phyloP scores from a whole-genome alignment of 2,329 filamentous ascomycete species.

The Exophiala bonariae region DNA sequence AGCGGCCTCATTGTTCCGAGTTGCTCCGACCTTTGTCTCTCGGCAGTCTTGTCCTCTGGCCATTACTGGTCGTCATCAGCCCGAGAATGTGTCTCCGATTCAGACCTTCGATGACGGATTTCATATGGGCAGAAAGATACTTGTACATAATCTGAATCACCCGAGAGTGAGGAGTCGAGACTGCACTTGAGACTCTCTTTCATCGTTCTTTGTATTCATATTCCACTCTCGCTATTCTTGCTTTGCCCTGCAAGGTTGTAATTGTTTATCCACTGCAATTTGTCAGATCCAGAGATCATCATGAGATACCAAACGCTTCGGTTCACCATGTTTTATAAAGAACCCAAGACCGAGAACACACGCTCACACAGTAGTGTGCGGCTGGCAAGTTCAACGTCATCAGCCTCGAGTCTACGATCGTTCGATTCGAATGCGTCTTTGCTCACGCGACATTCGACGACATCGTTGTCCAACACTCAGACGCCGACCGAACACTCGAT shows the following conservation, averaged over 20 bases:
- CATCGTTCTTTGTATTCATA: too few relatives aligned
- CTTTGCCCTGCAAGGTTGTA: too few relatives aligned
- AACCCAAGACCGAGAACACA: slow-evolving; percentile 19
- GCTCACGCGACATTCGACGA: slow-evolving; percentile 18
- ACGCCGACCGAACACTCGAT: too few relatives aligned
- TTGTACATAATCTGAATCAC: too few relatives aligned
- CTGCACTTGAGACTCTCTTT: too few relatives aligned
- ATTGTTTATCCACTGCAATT: slow-evolving; percentile 4
- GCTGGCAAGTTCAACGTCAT: slow-evolving; percentile 6
- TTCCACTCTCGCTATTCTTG: too few relatives aligned
- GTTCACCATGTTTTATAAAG: slow-evolving; percentile 30
- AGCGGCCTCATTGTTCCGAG: too few relatives aligned
- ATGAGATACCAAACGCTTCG: slow-evolving; percentile 31
- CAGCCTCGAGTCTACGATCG: slow-evolving; percentile 22
- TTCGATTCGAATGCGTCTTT: slow-evolving; percentile 24
- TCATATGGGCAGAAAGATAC: too few relatives aligned
- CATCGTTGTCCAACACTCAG: slow-evolving; percentile 4
- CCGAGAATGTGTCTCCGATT: too few relatives aligned
- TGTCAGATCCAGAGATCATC: slow-evolving; percentile 6
- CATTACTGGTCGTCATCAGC: background rate
- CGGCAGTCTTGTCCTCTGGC: background rate
- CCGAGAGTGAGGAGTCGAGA: too few relatives aligned
- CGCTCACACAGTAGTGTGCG: slow-evolving; percentile 7
- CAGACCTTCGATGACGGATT: too few relatives aligned
- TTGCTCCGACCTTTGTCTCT: background rate